Percentiles rank a stretch among this genome's conserved stretches.
Evolutionary conservation across 805 yeast species (phyloP).

Genomic region (Candida pini): DNA sequence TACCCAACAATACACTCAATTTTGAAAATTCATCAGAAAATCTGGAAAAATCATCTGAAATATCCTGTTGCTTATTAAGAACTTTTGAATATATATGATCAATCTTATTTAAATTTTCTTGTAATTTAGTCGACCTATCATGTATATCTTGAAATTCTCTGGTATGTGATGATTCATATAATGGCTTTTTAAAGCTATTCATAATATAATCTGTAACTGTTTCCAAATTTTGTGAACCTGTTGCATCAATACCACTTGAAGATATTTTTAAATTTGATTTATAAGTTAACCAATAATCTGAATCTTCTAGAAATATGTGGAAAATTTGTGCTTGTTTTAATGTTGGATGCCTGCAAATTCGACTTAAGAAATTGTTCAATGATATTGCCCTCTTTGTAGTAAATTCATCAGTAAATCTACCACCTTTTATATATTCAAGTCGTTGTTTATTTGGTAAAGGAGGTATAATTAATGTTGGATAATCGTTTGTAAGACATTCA

Average conservation of each 20-base stretch:
- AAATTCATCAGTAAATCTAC: slow-evolving; percentile 79
- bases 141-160: slow-evolving; percentile 79
- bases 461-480: slow-evolving; percentile 82
- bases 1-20: slow-evolving; percentile 38
- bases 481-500: slow-evolving; percentile 69
- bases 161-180: slow-evolving; percentile 46
- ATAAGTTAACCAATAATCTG: slow-evolving; percentile 65
- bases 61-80: slow-evolving; percentile 63
- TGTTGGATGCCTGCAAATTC: slow-evolving; percentile 69
- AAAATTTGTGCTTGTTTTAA: slow-evolving; percentile 66
- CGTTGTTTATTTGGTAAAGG: slow-evolving; percentile 93
- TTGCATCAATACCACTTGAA: slow-evolving; percentile 17
- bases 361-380: slow-evolving; percentile 64
- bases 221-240: slow-evolving; percentile 42
- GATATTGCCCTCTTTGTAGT: slow-evolving; percentile 80
- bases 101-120: slow-evolving; percentile 72
- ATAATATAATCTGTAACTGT: slow-evolving; percentile 85
- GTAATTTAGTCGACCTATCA: slow-evolving; percentile 76
- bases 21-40: slow-evolving; percentile 66
- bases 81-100: slow-evolving; percentile 75
- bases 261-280: slow-evolving; percentile 46
- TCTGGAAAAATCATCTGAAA: slow-evolving; percentile 66
- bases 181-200: slow-evolving; percentile 85
- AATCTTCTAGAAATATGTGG: slow-evolving; percentile 63
- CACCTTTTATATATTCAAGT: slow-evolving; percentile 89